Conservation (phyloP, 306 rosid species). For the Gastrolobium bilobum region DNA sequence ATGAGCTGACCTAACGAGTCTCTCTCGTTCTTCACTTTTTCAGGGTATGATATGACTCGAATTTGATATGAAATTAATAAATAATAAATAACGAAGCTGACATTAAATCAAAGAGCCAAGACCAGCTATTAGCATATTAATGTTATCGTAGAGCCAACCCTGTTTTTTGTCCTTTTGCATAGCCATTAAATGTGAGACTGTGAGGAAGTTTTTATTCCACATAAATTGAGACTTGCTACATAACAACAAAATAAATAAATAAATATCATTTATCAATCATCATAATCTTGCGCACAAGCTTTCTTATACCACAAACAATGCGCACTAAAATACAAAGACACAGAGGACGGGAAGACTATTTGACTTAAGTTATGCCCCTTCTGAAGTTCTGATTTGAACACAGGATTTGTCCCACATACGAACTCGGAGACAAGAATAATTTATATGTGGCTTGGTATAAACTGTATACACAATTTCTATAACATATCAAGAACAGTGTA, state of each 20-base stretch:
- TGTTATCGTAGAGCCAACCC: slow-evolving; percentile 26
- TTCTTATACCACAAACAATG: slow-evolving; percentile 40
- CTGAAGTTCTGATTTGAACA: slow-evolving; percentile 10
- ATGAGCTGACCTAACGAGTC: background rate
- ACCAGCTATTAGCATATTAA: background rate
- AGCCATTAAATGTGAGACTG: background rate
- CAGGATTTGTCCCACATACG: background rate
- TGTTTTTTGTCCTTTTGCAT: slow-evolving; percentile 5
- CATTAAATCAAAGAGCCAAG: background rate
- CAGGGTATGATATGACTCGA: background rate
- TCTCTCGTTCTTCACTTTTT: too few species aligned
- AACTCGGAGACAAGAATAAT: slow-evolving; percentile 35
- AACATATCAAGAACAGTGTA: slow-evolving; percentile 2
- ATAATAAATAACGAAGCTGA: background rate
- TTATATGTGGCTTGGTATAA: background rate
- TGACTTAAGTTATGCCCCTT: slow-evolving; percentile 16
- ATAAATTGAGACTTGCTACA: background rate
- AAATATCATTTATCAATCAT: slow-evolving; percentile 3
- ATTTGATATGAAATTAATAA: background rate
- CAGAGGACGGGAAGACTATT: slow-evolving; percentile 31
- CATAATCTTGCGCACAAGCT: slow-evolving; percentile 45
- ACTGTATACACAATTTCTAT: slow-evolving; percentile 8
- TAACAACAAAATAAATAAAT: background rate
- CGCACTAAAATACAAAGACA: slow-evolving; percentile 21
- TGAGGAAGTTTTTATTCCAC: slow-evolving; percentile 16